Conservation (phyloP, 805 yeast genomes). For the Torulaspora franciscae region DNA sequence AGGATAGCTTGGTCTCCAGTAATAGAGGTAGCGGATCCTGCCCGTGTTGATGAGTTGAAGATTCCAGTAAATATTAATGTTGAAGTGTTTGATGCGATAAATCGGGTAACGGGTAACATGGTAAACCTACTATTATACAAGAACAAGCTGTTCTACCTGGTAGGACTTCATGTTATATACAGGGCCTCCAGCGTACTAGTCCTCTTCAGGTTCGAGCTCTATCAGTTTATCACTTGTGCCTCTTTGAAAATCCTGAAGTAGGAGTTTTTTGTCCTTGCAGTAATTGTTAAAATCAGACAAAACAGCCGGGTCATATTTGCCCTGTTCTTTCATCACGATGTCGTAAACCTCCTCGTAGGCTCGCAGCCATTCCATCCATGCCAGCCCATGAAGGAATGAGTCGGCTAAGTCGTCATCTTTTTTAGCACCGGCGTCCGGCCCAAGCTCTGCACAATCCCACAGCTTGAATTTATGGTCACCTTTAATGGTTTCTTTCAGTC, state of each 20-base stretch:
- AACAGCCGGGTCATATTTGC: slow-evolving; percentile 9
- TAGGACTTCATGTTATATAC: neutral
- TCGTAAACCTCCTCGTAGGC: slow-evolving; percentile 23
- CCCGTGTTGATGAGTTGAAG: neutral
- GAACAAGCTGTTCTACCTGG: neutral
- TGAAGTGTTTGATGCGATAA: neutral
- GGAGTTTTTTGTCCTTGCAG: slow-evolving; percentile 11
- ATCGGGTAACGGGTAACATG: neutral
- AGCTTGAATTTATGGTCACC: slow-evolving; percentile 8
- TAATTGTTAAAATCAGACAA: slow-evolving; percentile 11
- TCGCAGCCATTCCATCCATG: slow-evolving; percentile 42
- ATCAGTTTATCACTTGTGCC: slow-evolving; percentile 6
- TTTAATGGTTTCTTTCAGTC: slow-evolving; percentile 3
- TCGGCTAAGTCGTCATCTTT: slow-evolving; percentile 68
- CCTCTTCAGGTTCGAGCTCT: slow-evolving; percentile 2
- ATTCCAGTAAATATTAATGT: neutral
- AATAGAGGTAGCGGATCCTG: neutral
- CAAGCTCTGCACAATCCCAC: slow-evolving; percentile 9
- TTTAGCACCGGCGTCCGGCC: slow-evolving; percentile 22
- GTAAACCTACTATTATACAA: neutral
- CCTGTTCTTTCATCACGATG: slow-evolving; percentile 8
- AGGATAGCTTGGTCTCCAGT: neutral
- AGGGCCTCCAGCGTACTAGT: neutral
- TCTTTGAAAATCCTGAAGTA: slow-evolving; percentile 3
- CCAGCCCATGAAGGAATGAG: slow-evolving; percentile 55